phyloP scores from a whole-genome alignment of 768 basidiomycete species.

The Phylloporus scabripes region DNA sequence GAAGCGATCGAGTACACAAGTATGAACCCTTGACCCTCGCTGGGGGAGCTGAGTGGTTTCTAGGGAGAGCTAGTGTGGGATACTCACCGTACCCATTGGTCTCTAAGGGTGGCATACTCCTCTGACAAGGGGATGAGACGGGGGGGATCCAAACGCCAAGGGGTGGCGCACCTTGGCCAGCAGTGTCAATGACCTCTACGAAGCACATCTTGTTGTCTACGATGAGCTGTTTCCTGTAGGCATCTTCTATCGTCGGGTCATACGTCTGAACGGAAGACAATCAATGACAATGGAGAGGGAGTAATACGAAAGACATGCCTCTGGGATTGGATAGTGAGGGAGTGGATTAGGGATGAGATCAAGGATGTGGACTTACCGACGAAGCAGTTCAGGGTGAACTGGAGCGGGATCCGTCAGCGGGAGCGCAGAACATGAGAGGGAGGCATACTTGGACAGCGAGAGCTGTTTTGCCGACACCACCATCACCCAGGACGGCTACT shows the following conservation, averaged over 20 bases:
- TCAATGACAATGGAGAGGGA: slow-evolving; percentile 9
- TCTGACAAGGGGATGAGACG: slow-evolving; percentile 46
- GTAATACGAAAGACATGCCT: slow-evolving; percentile 42
- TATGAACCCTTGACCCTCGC: slow-evolving; percentile 97
- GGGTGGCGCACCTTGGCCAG: slow-evolving; percentile 77
- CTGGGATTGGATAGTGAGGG: slow-evolving; percentile 33
- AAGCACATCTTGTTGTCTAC: slow-evolving; percentile 95
- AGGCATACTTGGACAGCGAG: slow-evolving; percentile 83
- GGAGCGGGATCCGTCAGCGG: slow-evolving; percentile 12
- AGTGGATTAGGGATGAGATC: slow-evolving; percentile 9
- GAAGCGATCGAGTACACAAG: slow-evolving; percentile 96
- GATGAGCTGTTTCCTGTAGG: slow-evolving; percentile 91
- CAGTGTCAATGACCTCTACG: slow-evolving; percentile 95
- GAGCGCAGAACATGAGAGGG: not conserved
- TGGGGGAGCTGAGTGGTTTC: slow-evolving; percentile 29
- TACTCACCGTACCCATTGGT: slow-evolving; percentile 95
- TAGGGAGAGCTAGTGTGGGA: slow-evolving; percentile 1
- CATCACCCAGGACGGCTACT: slow-evolving; percentile 93
- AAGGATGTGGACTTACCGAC: slow-evolving; percentile 59
- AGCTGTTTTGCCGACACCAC: slow-evolving; percentile 96
- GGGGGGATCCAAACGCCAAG: slow-evolving; percentile 3
- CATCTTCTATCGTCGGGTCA: slow-evolving; percentile 98
- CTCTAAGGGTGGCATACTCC: slow-evolving; percentile 94
- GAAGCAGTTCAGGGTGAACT: slow-evolving; percentile 96
- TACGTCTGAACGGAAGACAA: slow-evolving; percentile 58